These are phyloP conservation scores for Pichia phayaonensis DNA, from an alignment of 805 yeast genomes.

Conservation along the genomic window DNA sequence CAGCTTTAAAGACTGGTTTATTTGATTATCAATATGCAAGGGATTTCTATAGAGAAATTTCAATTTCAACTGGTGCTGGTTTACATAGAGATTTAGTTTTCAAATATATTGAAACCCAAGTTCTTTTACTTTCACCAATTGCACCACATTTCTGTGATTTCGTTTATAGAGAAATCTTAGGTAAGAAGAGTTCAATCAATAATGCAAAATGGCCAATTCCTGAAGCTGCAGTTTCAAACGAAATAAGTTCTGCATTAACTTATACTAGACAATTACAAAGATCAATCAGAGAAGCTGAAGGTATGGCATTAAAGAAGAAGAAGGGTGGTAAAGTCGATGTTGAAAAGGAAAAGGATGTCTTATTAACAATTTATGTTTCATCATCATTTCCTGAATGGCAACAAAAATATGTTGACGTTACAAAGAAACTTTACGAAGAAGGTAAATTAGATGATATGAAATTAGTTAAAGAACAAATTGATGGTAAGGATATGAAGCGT, in stretches of 20 bases:
- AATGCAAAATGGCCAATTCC: constrained; percentile 71
- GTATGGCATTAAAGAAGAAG: constrained; percentile 74
- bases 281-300: constrained; percentile 89
- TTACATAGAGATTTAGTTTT: constrained; percentile 82
- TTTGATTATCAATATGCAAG: constrained; percentile 93
- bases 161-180: constrained; percentile 76
- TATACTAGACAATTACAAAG: constrained; percentile 76
- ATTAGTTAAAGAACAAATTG: constrained; percentile 52
- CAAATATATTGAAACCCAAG: constrained; percentile 82
- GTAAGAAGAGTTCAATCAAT: constrained; percentile 60
- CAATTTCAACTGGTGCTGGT: constrained; percentile 35
- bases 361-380: constrained; percentile 65
- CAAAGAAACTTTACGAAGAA: constrained; percentile 63
- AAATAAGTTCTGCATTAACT: constrained; percentile 59
- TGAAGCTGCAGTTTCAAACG: constrained; percentile 53
- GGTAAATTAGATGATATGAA: constrained; percentile 59
- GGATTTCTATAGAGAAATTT: constrained; percentile 89
- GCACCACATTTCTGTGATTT: constrained; percentile 96
- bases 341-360: constrained; percentile 67
- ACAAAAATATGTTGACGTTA: constrained; percentile 53
- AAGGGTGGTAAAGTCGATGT: constrained; percentile 77
- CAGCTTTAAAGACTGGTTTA: constrained; percentile 82
- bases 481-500: constrained; percentile 86
- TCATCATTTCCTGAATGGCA: constrained; percentile 74
- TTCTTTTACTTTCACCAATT: constrained; percentile 77